Percentiles rank a stretch among this genome's conserved stretches.
phyloP scores from a whole-genome alignment of 345 rosid genomes.

The Cardamine chenopodiifolia region DNA sequence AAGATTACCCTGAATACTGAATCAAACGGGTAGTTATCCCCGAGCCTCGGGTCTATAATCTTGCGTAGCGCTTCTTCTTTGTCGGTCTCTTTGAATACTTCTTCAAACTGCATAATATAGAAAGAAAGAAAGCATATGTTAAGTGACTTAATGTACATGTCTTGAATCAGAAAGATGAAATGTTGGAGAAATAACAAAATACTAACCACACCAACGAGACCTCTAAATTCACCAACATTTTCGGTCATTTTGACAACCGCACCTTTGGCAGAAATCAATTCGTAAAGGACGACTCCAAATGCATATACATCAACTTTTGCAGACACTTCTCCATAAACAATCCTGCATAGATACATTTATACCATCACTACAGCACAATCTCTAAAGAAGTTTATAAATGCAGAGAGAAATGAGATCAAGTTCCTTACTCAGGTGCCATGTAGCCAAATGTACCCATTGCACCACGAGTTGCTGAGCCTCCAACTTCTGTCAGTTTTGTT shows the following conservation, averaged over 20 bases:
- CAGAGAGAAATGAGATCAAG: constrained; percentile 15
- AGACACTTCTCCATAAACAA: constrained; percentile 89
- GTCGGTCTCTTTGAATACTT: constrained; percentile 60
- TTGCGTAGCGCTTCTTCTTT: constrained; percentile 59
- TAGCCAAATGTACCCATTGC: constrained; percentile 98
- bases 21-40: constrained; percentile 71
- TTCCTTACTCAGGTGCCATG: constrained; percentile 96
- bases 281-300: constrained; percentile 94
- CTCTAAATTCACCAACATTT: constrained; percentile 61
- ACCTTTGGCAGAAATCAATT: constrained; percentile 87
- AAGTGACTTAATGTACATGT: neutral
- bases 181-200: neutral
- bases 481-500: constrained; percentile 87
- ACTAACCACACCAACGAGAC: constrained; percentile 88
- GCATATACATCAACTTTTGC: constrained; percentile 93
- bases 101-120: constrained; percentile 63
- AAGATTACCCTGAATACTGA: constrained; percentile 65
- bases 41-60: constrained; percentile 75
- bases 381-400: neutral
- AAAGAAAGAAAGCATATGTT: neutral
- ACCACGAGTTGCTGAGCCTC: constrained; percentile 68
- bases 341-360: constrained; percentile 52
- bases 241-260: constrained; percentile 72
- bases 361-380: constrained; percentile 1
- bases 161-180: neutral